Base-by-base conservation (phyloP, 108 stramenopile genomes). In the Fragilaria crotonensis region DNA sequence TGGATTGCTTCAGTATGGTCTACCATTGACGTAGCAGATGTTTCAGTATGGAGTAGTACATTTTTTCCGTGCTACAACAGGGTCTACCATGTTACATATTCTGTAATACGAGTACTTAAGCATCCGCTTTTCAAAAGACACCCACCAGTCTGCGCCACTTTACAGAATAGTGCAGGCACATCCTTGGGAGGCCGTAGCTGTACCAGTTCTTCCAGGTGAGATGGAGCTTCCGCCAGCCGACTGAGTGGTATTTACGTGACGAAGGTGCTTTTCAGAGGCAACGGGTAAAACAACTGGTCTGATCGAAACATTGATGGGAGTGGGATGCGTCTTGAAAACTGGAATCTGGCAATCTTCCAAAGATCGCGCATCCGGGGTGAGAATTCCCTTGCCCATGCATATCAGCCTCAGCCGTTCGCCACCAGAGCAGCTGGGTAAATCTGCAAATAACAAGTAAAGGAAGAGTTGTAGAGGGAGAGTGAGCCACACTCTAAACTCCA, bases 371-470 rank as follows among this genome's bases (percentile, higher is more conserved):
- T 88, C 85, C 9, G 90, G 90, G 76, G 78, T 84, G 14, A 92
- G 60, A 27, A 85, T 73, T 30, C 87, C 90, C 56, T 89, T 88
- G n/a, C 90, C 90, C 90, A 92, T 92, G 56, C 90, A 88, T 64
- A 92, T 82, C 41, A 92, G 69, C 5, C 90, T 58, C 54, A 92
- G 25, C 48, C 64, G 67, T 33, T 88, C 84, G 18, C 85, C 82
- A 62, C 72, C 76, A 11, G 68, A 63, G 67, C 85, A 87, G 45
- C 54, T 55, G 5, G 82, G 78, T 52, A 85, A 60, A 45, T 75
- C 88, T 82, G 52, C 17, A 46, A 21, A 46, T 25, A 48, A 31
- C 5, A 5, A 62, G n/a, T n/a, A n/a, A 27, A 29, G 54, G 28
- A 56, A 7, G 33, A 29, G n/a, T n/a, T n/a, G n/a, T n/a, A n/a